Percentiles rank a stretch among this genome's conserved stretches.
phyloP scores from a whole-genome alignment of 345 rosid species.

The Salix viminalis region DNA sequence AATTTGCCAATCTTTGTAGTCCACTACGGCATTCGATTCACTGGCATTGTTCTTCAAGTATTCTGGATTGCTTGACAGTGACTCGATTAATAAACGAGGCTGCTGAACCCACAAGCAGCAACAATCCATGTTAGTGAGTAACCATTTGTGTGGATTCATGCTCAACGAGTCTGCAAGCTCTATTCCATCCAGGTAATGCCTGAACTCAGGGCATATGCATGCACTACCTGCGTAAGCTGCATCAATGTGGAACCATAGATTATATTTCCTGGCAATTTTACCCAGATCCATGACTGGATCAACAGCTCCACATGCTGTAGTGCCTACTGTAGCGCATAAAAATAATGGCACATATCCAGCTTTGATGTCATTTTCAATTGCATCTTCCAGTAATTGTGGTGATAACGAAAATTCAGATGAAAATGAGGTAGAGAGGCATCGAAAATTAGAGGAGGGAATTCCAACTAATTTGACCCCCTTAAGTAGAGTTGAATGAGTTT shows the following conservation, averaged over 20 bases:
- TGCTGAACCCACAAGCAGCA: conserved; percentile 22
- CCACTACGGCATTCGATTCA: conserved; percentile 8
- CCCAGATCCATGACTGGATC: no score
- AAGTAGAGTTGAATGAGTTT: no score
- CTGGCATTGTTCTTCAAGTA: conserved; percentile 8
- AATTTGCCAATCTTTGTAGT: conserved; percentile 39
- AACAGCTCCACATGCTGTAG: no score
- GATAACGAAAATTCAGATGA: conserved; percentile 24
- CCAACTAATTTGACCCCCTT: no score
- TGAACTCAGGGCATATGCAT: conserved; percentile 31
- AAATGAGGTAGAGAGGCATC: conserved; percentile 14
- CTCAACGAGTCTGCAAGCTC: conserved; percentile 22
- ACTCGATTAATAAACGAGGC: background rate
- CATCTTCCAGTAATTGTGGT: background rate
- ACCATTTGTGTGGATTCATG: conserved; percentile 24
- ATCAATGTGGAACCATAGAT: conserved; percentile 37
- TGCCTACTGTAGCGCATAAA: no score
- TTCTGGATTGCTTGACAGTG: conserved; percentile 13
- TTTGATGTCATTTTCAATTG: conserved; percentile 5
- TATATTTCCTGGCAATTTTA: conserved; percentile 6
- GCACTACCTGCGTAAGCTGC: conserved; percentile 34
- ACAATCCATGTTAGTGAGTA: conserved; percentile 24
- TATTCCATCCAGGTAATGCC: conserved; percentile 19
- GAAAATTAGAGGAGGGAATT: conserved; percentile 4
- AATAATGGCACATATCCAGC: no score